Conservation (phyloP, 345 rosid genomes). For the Excoecaria cochinchinensis region DNA sequence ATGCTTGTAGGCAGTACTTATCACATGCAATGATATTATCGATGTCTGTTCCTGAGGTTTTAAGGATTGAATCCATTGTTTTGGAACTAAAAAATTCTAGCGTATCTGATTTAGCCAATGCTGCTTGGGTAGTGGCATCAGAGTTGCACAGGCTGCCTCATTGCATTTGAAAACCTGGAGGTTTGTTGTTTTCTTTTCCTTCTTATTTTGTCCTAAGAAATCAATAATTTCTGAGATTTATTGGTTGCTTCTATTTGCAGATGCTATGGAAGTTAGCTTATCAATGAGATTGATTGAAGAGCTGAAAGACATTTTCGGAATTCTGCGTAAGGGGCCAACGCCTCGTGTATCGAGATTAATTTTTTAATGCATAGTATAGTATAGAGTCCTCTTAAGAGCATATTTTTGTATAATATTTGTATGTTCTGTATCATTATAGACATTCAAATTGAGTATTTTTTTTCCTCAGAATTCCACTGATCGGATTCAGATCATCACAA, state of each 20-base stretch:
- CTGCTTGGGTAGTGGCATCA: constrained; percentile 53
- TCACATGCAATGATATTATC: constrained; percentile 88
- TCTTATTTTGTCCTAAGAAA: neutral
- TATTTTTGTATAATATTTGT: constrained; percentile 22
- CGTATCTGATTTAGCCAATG: constrained; percentile 46
- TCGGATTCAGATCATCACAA: neutral
- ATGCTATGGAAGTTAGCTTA: neutral
- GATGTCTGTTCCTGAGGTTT: constrained; percentile 56
- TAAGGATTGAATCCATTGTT: constrained; percentile 56
- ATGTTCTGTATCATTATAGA: constrained; percentile 18
- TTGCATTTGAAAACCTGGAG: constrained; percentile 36
- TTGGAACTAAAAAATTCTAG: constrained; percentile 64
- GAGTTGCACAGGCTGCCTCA: constrained; percentile 84
- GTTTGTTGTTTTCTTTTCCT: constrained; percentile 4
- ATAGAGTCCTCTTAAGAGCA: constrained; percentile 10
- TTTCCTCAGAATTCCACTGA: constrained; percentile 1
- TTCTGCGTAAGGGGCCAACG: constrained; percentile 3
- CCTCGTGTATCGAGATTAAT: constrained; percentile 17
- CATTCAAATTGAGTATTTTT: constrained; percentile 11
- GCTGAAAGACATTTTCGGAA: constrained; percentile 10
- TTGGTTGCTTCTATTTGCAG: constrained; percentile 4
- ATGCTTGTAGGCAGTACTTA: constrained; percentile 73
- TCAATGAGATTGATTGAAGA: neutral
- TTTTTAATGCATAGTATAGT: constrained; percentile 2
- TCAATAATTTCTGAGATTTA: constrained; percentile 1